Conservation (phyloP, 129 eudicot genomes). For the Arctium minus region DNA sequence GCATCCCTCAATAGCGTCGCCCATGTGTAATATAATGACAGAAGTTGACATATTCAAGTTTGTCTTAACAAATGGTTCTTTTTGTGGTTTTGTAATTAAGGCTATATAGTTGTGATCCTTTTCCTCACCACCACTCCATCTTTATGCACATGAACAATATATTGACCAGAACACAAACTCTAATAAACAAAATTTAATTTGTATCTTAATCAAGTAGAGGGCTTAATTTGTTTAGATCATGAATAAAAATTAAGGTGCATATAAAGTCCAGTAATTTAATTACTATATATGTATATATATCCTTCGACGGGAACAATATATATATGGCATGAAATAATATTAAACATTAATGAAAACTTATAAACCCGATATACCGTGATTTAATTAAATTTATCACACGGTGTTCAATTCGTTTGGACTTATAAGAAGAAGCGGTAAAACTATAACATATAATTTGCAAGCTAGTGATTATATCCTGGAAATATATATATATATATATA, state of each 20-base stretch:
- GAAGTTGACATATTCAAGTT: background rate
- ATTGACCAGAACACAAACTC: background rate
- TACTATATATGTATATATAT: too few relatives aligned
- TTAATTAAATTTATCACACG: too few relatives aligned
- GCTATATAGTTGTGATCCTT: background rate
- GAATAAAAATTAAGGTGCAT: too few relatives aligned
- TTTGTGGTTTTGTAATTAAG: too few relatives aligned
- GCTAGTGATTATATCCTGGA: background rate
- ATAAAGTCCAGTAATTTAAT: too few relatives aligned
- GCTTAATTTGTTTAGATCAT: background rate
- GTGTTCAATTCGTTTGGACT: too few relatives aligned
- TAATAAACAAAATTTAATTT: background rate
- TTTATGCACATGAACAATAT: conserved; percentile 7
- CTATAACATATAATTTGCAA: background rate
- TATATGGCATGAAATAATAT: too few relatives aligned
- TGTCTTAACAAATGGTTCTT: background rate
- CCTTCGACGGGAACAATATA: too few relatives aligned
- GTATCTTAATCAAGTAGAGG: too few relatives aligned
- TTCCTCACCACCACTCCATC: conserved; percentile 10
- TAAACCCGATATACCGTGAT: too few relatives aligned
- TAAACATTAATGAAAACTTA: too few relatives aligned
- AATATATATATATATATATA: too few relatives aligned
- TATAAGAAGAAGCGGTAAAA: background rate
- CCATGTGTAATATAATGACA: background rate
- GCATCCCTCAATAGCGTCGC: background rate